These are phyloP conservation scores for Diaporthe australafricana DNA, from an alignment of 2,329 filamentous ascomycete species.

Conservation along the genomic window DNA sequence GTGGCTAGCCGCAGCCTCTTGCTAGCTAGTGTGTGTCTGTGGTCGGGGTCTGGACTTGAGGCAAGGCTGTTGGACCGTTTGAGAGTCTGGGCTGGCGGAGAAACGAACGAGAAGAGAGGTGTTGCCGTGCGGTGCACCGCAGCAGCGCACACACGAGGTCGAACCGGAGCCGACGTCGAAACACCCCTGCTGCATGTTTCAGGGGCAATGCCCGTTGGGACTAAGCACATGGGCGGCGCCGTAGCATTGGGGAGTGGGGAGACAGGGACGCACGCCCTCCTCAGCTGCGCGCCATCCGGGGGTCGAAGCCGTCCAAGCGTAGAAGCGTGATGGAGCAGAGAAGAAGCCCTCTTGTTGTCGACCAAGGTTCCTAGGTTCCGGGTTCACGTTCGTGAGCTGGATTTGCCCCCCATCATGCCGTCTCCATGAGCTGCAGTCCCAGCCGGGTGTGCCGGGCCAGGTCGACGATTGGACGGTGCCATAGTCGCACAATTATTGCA, in stretches of 20 bases:
- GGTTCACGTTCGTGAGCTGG: neutral
- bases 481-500: slow-evolving; percentile 3
- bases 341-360: slow-evolving; percentile 4
- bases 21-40: neutral
- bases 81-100: slow-evolving; percentile 3
- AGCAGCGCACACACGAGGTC: neutral
- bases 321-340: neutral
- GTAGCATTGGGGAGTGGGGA: slow-evolving; percentile 4
- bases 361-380: slow-evolving; percentile 9
- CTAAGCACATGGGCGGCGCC: slow-evolving; percentile 2
- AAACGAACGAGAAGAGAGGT: neutral
- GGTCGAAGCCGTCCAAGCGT: slow-evolving; percentile 23
- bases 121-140: neutral
- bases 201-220: slow-evolving; percentile 30
- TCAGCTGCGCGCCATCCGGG: slow-evolving; percentile 14
- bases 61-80: slow-evolving; percentile 2
- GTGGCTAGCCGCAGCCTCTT: slow-evolving; percentile 1
- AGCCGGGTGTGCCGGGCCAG: slow-evolving; percentile 5
- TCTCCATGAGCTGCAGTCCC: neutral
- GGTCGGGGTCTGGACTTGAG: neutral
- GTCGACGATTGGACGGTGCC: slow-evolving; percentile 1
- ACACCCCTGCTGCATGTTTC: slow-evolving; percentile 26
- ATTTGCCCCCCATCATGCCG: slow-evolving; percentile 13
- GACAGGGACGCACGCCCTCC: neutral
- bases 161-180: slow-evolving; percentile 23